Conservation (phyloP, 2,329 filamentous ascomycete genomes). For the Verticillium longisporum region DNA sequence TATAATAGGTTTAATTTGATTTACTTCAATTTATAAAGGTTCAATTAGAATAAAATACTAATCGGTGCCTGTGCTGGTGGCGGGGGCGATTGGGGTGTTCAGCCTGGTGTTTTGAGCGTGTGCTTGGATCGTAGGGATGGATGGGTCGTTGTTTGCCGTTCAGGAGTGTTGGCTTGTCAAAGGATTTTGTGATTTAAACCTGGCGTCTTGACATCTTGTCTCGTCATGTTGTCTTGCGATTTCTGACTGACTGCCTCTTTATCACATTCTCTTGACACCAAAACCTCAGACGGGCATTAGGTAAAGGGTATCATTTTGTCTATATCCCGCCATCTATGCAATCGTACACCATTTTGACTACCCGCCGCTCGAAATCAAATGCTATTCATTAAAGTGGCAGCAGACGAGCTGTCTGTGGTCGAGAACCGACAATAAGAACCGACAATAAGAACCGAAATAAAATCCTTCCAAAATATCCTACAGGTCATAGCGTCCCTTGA, state of each 20-base stretch:
- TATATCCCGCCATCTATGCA: background rate
- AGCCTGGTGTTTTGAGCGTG: conserved; percentile 15
- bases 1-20: no score
- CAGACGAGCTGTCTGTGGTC: background rate
- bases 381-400: background rate
- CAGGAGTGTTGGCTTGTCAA: no score
- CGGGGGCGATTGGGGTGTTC: conserved; percentile 20
- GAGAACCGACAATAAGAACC: background rate
- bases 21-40: no score
- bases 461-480: conserved; percentile 4
- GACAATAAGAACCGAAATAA: background rate
- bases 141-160: no score
- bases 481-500: conserved; percentile 1
- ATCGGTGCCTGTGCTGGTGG: conserved; percentile 16
- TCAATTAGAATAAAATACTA: no score
- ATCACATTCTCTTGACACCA: background rate
- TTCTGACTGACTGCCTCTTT: no score
- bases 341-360: background rate
- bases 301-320: conserved; percentile 2
- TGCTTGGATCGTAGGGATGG: background rate
- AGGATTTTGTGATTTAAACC: no score
- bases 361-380: background rate
- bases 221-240: background rate
- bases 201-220: no score
- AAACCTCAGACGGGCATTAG: background rate